Conservation (phyloP, 1,284 basidiomycete species). For the Fistulinella staudtii region DNA sequence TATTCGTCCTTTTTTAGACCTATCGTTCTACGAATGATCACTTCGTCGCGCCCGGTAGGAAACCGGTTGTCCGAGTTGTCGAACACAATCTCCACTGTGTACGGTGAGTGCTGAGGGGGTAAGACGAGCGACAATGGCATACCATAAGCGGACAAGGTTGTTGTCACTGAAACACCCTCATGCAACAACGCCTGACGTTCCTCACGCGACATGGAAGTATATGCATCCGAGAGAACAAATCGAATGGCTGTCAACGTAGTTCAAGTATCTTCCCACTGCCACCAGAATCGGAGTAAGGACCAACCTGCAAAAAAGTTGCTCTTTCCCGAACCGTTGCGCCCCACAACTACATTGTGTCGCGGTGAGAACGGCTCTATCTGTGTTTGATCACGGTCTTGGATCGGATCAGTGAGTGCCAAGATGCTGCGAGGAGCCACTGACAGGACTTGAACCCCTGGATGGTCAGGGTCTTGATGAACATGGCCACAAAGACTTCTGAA, state of each 20-base stretch:
- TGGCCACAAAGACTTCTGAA: slow-evolving; percentile 23
- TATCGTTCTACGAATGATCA: slow-evolving; percentile 88
- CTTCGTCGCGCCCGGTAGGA: slow-evolving; percentile 81
- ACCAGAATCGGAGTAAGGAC: slow-evolving; percentile 3
- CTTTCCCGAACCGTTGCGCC: slow-evolving; percentile 93
- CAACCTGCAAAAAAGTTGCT: slow-evolving; percentile 93
- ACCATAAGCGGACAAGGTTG: slow-evolving; percentile 93
- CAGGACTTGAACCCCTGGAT: slow-evolving; percentile 98
- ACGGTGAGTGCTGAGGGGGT: slow-evolving; percentile 15
- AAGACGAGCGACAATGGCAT: slow-evolving; percentile 26
- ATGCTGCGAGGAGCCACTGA: slow-evolving; percentile 30
- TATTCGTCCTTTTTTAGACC: slow-evolving; percentile 99
- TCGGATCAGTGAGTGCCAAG: slow-evolving; percentile 7
- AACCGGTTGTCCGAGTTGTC: slow-evolving; percentile 91
- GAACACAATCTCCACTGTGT: slow-evolving; percentile 75
- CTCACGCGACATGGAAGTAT: slow-evolving; percentile 92
- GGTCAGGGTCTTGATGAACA: slow-evolving; percentile 90
- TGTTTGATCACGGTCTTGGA: slow-evolving; percentile 72
- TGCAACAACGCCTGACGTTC: slow-evolving; percentile 91
- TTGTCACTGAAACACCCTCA: slow-evolving; percentile 85
- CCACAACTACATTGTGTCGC: slow-evolving; percentile 90
- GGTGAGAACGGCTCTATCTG: slow-evolving; percentile 82
- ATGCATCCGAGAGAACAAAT: slow-evolving; percentile 96
- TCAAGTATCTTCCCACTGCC: too few relatives aligned
- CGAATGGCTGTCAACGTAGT: slow-evolving; percentile 69